These are phyloP conservation scores for Pezicula neosporulosa DNA, from an alignment of 2,329 filamentous ascomycete species.

Conservation along the genomic window DNA sequence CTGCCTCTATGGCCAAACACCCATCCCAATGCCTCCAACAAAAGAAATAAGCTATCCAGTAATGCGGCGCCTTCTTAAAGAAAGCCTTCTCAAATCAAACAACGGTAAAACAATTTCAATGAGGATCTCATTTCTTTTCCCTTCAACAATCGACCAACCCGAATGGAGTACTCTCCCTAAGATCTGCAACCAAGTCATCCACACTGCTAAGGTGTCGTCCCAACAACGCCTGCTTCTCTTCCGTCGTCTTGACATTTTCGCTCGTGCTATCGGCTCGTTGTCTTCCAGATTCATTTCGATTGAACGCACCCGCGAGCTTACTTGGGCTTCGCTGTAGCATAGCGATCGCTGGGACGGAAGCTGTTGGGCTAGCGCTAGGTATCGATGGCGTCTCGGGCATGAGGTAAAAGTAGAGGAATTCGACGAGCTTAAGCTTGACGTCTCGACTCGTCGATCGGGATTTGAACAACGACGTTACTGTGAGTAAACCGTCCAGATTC, in stretches of 20 bases:
- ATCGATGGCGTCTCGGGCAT: conserved; percentile 79
- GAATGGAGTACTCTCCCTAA: conserved; percentile 75
- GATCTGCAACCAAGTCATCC: conserved; percentile 62
- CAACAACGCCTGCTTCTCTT: conserved; percentile 65
- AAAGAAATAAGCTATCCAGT: background rate
- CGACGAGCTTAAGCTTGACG: conserved; percentile 93
- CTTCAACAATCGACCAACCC: conserved; percentile 50
- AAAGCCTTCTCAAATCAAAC: background rate
- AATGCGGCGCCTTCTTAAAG: background rate
- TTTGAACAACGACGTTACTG: conserved; percentile 90
- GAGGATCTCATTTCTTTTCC: no score
- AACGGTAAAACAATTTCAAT: no score
- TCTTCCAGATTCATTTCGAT: conserved; percentile 30
- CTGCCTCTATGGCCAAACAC: background rate
- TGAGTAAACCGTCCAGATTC: conserved; percentile 83
- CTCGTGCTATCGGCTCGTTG: conserved; percentile 31
- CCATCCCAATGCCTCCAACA: conserved; percentile 6
- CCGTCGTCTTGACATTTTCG: conserved; percentile 49
- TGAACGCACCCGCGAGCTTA: conserved; percentile 60
- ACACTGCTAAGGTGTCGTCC: conserved; percentile 63
- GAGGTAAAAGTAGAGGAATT: conserved; percentile 97
- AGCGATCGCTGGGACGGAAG: conserved; percentile 37
- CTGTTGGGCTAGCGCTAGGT: conserved; percentile 43
- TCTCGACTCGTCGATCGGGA: conserved; percentile 79
- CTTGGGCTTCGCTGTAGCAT: conserved; percentile 65